Evolutionary conservation across 768 basidiomycete genomes (phyloP).

Genomic region (Hypholoma fasciculare): DNA sequence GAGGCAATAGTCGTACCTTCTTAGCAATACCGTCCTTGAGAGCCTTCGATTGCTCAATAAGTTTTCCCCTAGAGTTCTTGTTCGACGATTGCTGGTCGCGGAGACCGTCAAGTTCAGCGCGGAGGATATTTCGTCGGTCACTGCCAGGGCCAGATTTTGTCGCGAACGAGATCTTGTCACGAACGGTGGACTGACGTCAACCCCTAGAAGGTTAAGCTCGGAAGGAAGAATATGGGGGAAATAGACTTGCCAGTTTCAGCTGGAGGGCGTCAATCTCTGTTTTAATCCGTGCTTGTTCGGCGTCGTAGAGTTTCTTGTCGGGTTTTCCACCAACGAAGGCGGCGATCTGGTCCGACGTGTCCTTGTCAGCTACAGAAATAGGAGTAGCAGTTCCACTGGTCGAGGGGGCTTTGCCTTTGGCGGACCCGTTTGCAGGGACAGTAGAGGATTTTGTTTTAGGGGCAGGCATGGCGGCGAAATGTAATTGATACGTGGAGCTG

Average conservation of each 20-base stretch:
- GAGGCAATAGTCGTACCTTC: constrained; percentile 53
- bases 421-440: constrained; percentile 38
- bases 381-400: constrained; percentile 51
- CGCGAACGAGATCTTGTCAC: constrained; percentile 71
- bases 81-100: constrained; percentile 75
- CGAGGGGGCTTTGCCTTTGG: constrained; percentile 44
- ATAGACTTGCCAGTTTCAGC: constrained; percentile 64
- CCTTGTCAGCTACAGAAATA: constrained; percentile 42
- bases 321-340: constrained; percentile 58
- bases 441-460: constrained; percentile 54
- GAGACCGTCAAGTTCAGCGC: constrained; percentile 78
- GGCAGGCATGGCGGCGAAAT: constrained; percentile 37
- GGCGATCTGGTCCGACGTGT: constrained; percentile 39
- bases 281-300: constrained; percentile 82
- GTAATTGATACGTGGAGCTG: constrained; percentile 19
- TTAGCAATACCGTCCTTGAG: constrained; percentile 78
- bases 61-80: constrained; percentile 71
- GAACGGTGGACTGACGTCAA: constrained; percentile 56
- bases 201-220: constrained; percentile 8
- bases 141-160: constrained; percentile 63
- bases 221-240: constrained; percentile 2
- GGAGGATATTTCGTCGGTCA: constrained; percentile 72
- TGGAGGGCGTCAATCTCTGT: constrained; percentile 84
- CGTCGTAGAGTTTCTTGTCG: constrained; percentile 83
- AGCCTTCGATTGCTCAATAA: constrained; percentile 75